Percentiles rank a stretch among this genome's conserved stretches.
These are phyloP conservation scores for Violaceomyces palustris DNA, from an alignment of 1,284 basidiomycete species.

Conservation along the genomic window DNA sequence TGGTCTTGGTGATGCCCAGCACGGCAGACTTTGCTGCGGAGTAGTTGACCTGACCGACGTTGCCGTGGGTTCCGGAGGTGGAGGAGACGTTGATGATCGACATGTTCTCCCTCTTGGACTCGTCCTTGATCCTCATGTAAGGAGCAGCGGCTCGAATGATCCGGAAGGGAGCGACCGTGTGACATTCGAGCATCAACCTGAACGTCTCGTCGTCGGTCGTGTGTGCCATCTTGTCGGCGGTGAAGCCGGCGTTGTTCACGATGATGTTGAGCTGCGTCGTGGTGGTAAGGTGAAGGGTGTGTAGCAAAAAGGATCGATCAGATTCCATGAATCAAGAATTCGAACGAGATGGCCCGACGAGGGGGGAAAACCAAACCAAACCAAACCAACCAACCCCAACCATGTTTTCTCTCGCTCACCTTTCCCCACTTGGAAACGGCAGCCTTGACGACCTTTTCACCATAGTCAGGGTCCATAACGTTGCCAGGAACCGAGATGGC, in stretches of 20 bases:
- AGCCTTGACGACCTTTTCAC: slow-evolving; percentile 69
- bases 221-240: slow-evolving; percentile 78
- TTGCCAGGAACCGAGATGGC: slow-evolving; percentile 53
- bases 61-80: slow-evolving; percentile 41
- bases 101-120: slow-evolving; percentile 61
- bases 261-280: slow-evolving; percentile 54
- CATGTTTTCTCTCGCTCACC: slow-evolving; percentile 5
- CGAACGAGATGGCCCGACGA: background rate
- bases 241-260: slow-evolving; percentile 82
- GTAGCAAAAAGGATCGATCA: too few relatives aligned
- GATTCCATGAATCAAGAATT: background rate
- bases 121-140: slow-evolving; percentile 72
- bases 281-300: background rate
- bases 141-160: slow-evolving; percentile 77
- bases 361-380: background rate
- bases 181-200: slow-evolving; percentile 72
- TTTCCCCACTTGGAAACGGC: slow-evolving; percentile 59
- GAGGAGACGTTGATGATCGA: slow-evolving; percentile 37
- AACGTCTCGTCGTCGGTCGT: slow-evolving; percentile 76
- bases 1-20: slow-evolving; percentile 71
- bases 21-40: slow-evolving; percentile 40
- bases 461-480: slow-evolving; percentile 61
- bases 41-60: slow-evolving; percentile 77
- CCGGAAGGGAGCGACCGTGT: slow-evolving; percentile 63
- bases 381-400: too few relatives aligned